These are phyloP conservation scores for Trifolium dubium DNA, from an alignment of 306 rosid species.

Conservation along the genomic window DNA sequence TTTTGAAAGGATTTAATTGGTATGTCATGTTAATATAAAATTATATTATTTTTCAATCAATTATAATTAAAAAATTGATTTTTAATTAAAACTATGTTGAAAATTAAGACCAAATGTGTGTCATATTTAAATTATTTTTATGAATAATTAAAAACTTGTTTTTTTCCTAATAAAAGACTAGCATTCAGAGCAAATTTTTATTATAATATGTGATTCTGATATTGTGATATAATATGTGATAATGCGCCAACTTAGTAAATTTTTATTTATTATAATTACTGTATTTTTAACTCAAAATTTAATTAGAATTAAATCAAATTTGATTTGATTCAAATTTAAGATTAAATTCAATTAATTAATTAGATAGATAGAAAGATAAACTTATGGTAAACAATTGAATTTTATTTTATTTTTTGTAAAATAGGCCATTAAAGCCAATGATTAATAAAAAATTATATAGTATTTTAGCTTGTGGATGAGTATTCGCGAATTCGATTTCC, in stretches of 20 bases:
- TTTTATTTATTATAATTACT: no score
- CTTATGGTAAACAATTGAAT: no score
- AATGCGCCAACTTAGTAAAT: no score
- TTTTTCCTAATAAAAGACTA: neutral
- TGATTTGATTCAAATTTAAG: neutral
- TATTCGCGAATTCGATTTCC: neutral
- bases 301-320: no score
- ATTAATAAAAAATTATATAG: no score
- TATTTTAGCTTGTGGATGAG: neutral
- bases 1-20: neutral
- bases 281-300: no score
- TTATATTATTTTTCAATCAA: neutral
- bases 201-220: no score
- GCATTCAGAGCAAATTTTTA: neutral
- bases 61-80: neutral
- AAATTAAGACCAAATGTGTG: neutral
- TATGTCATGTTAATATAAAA: neutral
- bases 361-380: no score
- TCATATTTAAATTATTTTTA: neutral
- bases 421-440: no score
- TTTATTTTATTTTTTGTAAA: no score
- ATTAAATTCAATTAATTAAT: no score
- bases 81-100: neutral
- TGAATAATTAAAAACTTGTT: neutral
- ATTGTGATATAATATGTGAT: no score